These are phyloP conservation scores for Colletotrichum higginsianum DNA, from an alignment of 2,329 filamentous ascomycete species.

Conservation along the genomic window DNA sequence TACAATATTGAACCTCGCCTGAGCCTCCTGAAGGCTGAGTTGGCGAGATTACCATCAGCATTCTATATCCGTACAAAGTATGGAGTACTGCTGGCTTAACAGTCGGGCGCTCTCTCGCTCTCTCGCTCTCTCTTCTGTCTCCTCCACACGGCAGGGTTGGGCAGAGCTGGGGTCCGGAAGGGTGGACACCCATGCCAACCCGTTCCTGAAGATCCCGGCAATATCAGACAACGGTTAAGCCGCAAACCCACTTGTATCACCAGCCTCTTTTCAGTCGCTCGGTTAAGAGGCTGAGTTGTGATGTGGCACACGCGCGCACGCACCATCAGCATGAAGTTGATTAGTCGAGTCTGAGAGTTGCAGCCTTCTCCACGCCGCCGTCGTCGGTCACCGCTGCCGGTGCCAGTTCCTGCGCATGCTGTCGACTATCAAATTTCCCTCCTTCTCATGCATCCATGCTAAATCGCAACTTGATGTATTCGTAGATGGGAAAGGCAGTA, in stretches of 20 bases:
- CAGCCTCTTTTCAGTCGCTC: slow-evolving; percentile 12
- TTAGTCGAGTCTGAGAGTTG: slow-evolving; percentile 34
- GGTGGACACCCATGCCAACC: slow-evolving; percentile 29
- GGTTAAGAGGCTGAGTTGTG: slow-evolving; percentile 38
- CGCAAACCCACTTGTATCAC: slow-evolving; percentile 35
- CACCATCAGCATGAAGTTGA: slow-evolving; percentile 38
- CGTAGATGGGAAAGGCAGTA: slow-evolving; percentile 9
- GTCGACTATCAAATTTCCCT: slow-evolving; percentile 32
- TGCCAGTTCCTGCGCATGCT: slow-evolving; percentile 35
- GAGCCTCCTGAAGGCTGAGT: slow-evolving; percentile 36
- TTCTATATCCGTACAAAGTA: too few species aligned
- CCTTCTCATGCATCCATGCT: slow-evolving; percentile 33
- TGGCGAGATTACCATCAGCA: slow-evolving; percentile 25
- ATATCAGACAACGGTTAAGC: slow-evolving; percentile 38
- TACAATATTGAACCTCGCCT: slow-evolving; percentile 12
- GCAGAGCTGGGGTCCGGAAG: slow-evolving; percentile 13
- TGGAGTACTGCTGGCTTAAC: slow-evolving; percentile 3
- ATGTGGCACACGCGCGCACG: slow-evolving; percentile 35
- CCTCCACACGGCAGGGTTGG: slow-evolving; percentile 7
- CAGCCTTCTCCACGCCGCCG: slow-evolving; percentile 33
- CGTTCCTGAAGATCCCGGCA: slow-evolving; percentile 40
- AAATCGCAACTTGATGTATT: neutral
- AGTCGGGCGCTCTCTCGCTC: too few species aligned
- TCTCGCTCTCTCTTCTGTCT: slow-evolving; percentile 1
- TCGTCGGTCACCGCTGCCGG: slow-evolving; percentile 26